Evolutionary conservation across 1,284 basidiomycete species (phyloP).

Genomic region (Rhodotorula sp.): DNA sequence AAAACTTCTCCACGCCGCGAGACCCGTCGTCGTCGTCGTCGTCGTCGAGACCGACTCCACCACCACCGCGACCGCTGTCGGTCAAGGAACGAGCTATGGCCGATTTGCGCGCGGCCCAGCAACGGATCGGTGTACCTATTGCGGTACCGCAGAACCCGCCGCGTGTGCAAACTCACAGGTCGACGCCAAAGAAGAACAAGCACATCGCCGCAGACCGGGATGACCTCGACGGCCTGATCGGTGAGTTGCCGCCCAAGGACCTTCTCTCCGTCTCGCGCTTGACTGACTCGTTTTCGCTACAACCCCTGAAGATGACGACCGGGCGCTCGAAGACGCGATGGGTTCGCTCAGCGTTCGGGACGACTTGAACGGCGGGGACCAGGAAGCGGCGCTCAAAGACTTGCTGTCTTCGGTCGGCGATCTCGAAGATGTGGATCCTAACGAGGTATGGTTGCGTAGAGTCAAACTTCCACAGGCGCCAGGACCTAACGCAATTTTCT

Average conservation of each 20-base stretch:
- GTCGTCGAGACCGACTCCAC: no score
- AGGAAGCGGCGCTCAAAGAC: constrained; percentile 34
- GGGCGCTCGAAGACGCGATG: constrained; percentile 1
- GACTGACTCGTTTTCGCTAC: background rate
- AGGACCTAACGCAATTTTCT: background rate
- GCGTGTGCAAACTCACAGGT: background rate
- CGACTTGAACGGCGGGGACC: constrained; percentile 13
- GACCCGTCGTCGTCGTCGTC: background rate
- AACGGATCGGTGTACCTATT: constrained; percentile 29
- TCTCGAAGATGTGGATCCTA: constrained; percentile 27
- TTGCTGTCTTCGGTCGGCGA: constrained; percentile 33
- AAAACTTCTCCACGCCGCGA: background rate
- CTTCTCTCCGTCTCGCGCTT: background rate
- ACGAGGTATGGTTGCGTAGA: constrained; percentile 1
- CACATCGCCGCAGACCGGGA: background rate
- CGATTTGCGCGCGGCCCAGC: constrained; percentile 12
- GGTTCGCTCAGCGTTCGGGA: constrained; percentile 17
- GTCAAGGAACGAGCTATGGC: constrained; percentile 13
- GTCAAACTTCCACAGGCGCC: background rate
- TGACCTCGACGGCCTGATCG: background rate
- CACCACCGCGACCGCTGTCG: background rate
- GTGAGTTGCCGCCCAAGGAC: background rate
- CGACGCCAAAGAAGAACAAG: background rate
- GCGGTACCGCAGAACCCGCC: constrained; percentile 27
- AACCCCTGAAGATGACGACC: constrained; percentile 24